Base-by-base conservation (phyloP, 148 eudicot species). In the Vaccinium myrtillus region DNA sequence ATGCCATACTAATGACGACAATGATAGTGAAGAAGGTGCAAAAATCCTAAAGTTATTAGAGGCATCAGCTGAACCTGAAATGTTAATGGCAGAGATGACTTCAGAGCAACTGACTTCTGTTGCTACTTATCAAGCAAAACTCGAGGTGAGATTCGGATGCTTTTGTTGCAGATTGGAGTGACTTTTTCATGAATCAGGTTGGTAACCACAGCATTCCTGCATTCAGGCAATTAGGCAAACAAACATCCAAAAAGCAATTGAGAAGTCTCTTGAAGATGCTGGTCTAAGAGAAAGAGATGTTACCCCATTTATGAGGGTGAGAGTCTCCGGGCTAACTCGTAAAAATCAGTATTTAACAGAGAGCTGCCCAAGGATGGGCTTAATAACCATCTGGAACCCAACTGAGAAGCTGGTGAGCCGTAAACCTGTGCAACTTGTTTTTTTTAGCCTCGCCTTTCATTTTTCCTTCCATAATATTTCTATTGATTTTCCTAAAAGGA, bases 321-420 rank as follows among this genome's bases (percentile, higher is more conserved):
- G 94, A 87, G 95, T 96, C 54, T 93, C 92, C 86, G 99, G 97
- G 39, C 87, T 96, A 83, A 87, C 83, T 71, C 81, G 54, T 81
- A 87, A 86, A 82, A 82, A 83, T 77, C 69, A 43, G 6, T 81
- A 55, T 48, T 59, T n/a, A 59, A 73, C 69, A 85, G 81, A 79
- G 46, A 75, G 87, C 77, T 82, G 87, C 54, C 83, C 88, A 39
- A 71, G 82, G 61, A 89, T 91, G 79, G 99, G 99, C 75, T 90
- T 96, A 85, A 84, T 96, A 86, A 95, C 98, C 81, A 93, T 96
- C 79, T 96, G 99, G 99, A 95, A 93, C 79, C 99, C 99, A 30
- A 90, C 93, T 11, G 97, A 93, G 88, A 87, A 90, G 78, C 98
- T 93, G 97, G 99, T 93, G 84, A 85, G 48, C 46, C 50, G 63